phyloP scores from a whole-genome alignment of 805 yeast species.

The Komagataella populi region DNA sequence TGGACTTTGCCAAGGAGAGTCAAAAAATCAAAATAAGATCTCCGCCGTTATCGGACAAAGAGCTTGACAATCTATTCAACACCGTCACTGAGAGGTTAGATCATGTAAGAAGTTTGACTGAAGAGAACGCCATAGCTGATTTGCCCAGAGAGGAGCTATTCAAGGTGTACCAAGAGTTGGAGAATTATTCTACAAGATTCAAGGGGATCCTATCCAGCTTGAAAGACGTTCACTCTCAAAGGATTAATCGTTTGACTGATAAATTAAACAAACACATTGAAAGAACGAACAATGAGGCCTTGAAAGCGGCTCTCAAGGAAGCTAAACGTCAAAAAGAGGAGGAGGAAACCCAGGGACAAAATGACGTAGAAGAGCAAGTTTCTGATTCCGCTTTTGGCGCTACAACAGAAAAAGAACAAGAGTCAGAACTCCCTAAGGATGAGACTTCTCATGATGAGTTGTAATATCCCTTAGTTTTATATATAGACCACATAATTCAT shows the following conservation, averaged over 20 bases:
- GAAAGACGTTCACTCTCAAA: slow-evolving; percentile 13
- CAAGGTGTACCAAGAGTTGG: slow-evolving; percentile 10
- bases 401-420: slow-evolving; percentile 5
- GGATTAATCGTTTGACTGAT: slow-evolving; percentile 14
- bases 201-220: slow-evolving; percentile 6
- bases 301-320: not conserved
- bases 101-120: slow-evolving; percentile 14
- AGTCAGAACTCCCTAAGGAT: slow-evolving; percentile 1
- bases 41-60: slow-evolving; percentile 12
- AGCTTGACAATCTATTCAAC: slow-evolving; percentile 13
- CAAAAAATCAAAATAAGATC: slow-evolving; percentile 22
- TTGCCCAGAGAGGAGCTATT: slow-evolving; percentile 11
- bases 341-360: not conserved
- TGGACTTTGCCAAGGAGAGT: slow-evolving; percentile 41
- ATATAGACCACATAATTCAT: not conserved
- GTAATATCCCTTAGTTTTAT: not conserved
- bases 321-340: not conserved
- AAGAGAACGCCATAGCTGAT: slow-evolving; percentile 8
- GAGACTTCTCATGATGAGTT: not conserved
- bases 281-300: not conserved
- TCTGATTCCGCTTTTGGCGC: not conserved
- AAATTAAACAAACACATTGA: slow-evolving; percentile 5
- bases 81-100: slow-evolving; percentile 15
- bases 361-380: slow-evolving; percentile 9
- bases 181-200: slow-evolving; percentile 8